Percentiles rank a stretch among this genome's conserved stretches.
phyloP scores from a whole-genome alignment of 768 basidiomycete genomes.

The Auricularia sp. region DNA sequence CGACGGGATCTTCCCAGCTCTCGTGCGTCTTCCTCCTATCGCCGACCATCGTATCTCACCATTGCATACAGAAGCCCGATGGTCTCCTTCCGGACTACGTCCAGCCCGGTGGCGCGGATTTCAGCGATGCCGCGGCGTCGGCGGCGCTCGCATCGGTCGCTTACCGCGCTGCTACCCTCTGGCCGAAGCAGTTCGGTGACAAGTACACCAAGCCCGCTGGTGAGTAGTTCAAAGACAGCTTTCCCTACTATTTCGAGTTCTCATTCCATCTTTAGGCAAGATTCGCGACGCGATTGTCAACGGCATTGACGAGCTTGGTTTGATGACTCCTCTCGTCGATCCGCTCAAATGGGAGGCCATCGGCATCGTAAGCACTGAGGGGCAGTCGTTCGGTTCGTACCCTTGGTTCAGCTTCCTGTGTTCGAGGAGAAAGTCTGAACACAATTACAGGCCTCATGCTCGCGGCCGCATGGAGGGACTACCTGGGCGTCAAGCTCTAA shows the following conservation, averaged over 20 bases:
- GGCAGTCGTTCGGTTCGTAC: not conserved
- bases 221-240: not conserved
- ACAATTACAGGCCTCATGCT: not conserved
- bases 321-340: conserved; percentile 27
- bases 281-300: conserved; percentile 22
- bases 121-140: conserved; percentile 27
- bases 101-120: conserved; percentile 15
- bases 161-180: conserved; percentile 17
- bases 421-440: not conserved
- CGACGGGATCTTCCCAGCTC: conserved; percentile 15
- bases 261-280: conserved; percentile 7
- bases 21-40: conserved; percentile 14
- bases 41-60: not conserved
- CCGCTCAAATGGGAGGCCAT: conserved; percentile 23
- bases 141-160: conserved; percentile 18
- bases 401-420: not conserved
- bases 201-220: conserved; percentile 22
- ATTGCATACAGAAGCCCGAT: conserved; percentile 16
- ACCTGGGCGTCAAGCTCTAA: not conserved
- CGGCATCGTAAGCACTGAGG: conserved; percentile 9
- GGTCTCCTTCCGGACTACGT: conserved; percentile 30
- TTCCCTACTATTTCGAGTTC: not conserved
- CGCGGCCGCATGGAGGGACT: not conserved
- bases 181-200: conserved; percentile 21
- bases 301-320: conserved; percentile 27